These are phyloP conservation scores for Casaregolazyma lundiana DNA, from an alignment of 1,139 yeast species.

Conservation along the genomic window DNA sequence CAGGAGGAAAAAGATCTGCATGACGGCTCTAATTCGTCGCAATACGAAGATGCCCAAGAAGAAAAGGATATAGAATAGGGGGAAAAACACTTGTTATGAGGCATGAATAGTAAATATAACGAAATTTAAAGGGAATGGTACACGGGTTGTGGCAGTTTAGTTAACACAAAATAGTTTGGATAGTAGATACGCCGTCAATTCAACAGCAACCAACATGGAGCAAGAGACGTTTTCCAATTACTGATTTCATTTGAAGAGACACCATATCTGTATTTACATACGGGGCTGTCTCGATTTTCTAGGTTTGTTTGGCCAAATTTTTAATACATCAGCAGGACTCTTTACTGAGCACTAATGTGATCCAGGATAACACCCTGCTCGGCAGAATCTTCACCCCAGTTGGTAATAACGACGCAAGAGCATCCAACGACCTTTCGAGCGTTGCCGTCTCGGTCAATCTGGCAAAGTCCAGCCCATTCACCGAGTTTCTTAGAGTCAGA, in stretches of 20 bases:
- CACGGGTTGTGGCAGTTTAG: not conserved
- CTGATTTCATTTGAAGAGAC: not conserved
- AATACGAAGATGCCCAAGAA: constrained; percentile 7
- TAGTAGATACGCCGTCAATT: too few species aligned
- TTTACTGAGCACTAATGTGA: constrained; percentile 87
- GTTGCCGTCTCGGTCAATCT: constrained; percentile 99
- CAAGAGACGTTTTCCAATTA: too few species aligned
- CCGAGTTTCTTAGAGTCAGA: constrained; percentile 99
- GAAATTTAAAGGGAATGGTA: not conserved
- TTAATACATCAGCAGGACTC: constrained; percentile 3
- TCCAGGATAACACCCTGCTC: constrained; percentile 96
- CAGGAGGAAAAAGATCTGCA: not conserved
- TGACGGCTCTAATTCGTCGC: constrained; percentile 8
- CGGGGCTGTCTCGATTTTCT: not conserved
- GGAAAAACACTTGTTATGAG: not conserved
- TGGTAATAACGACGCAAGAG: constrained; percentile 98
- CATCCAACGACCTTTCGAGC: constrained; percentile 99
- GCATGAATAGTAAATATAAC: not conserved
- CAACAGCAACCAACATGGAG: too few species aligned
- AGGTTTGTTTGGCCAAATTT: not conserved
- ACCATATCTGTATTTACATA: not conserved
- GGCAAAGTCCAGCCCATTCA: constrained; percentile 99
- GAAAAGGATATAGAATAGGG: not conserved
- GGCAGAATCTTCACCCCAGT: constrained; percentile 99
- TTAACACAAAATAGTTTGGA: too few species aligned